Evolutionary conservation across 2,329 filamentous ascomycete species (phyloP).

Genomic region (Neonectria coccinea): DNA sequence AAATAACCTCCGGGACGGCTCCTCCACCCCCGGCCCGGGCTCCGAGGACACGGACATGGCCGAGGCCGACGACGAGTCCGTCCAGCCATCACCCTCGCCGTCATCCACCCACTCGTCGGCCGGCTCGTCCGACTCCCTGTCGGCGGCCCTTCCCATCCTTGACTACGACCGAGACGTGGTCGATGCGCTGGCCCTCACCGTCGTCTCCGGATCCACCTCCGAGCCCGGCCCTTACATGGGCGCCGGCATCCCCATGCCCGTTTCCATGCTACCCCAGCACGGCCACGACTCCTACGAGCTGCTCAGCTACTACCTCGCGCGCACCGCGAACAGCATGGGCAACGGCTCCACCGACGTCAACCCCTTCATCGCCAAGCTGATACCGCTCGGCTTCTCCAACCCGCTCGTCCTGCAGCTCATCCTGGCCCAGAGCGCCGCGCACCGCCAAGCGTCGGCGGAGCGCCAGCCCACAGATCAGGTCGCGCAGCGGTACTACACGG

Average conservation of each 20-base stretch:
- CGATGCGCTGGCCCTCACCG: slow-evolving; percentile 39
- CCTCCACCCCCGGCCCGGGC: slow-evolving; percentile 32
- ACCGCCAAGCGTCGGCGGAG: slow-evolving; percentile 51
- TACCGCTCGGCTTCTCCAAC: slow-evolving; percentile 59
- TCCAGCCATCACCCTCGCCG: slow-evolving; percentile 35
- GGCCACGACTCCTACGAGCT: slow-evolving; percentile 56
- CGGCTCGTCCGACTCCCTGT: slow-evolving; percentile 35
- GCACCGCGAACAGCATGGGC: slow-evolving; percentile 60
- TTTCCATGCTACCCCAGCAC: slow-evolving; percentile 47
- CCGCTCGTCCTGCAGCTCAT: slow-evolving; percentile 60
- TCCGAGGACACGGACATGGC: slow-evolving; percentile 42
- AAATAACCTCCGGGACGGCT: slow-evolving; percentile 26
- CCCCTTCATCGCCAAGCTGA: slow-evolving; percentile 59
- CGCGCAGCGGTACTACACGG: slow-evolving; percentile 52
- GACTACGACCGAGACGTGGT: slow-evolving; percentile 35
- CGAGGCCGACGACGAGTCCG: slow-evolving; percentile 37
- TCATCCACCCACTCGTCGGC: slow-evolving; percentile 37
- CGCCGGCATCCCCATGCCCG: slow-evolving; percentile 41
- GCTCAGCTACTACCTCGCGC: slow-evolving; percentile 58
- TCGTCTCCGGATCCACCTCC: slow-evolving; percentile 18
- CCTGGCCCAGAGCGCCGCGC: slow-evolving; percentile 57
- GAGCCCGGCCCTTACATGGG: slow-evolving; percentile 27
- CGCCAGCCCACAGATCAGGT: slow-evolving; percentile 45
- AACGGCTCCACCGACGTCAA: slow-evolving; percentile 60
- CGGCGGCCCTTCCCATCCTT: slow-evolving; percentile 13